phyloP scores from a whole-genome alignment of 176 grass and related monocot genomes.

The Miscanthus lutarioriparius region DNA sequence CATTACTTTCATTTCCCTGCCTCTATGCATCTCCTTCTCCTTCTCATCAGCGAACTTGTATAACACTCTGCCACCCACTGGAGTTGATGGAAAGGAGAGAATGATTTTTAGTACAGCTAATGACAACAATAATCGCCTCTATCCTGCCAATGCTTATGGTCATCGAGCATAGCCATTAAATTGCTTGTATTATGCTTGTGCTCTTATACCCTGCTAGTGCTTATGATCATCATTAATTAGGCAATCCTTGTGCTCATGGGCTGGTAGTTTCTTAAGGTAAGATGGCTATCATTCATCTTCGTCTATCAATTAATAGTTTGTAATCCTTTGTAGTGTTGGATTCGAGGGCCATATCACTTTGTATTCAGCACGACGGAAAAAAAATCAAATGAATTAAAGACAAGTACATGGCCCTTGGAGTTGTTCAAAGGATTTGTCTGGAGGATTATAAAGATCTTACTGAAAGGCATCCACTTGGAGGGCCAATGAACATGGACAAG shows the following conservation, averaged over 20 bases:
- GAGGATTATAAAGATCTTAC: slow-evolving; percentile 50
- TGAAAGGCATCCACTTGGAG: slow-evolving; percentile 65
- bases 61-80: slow-evolving; percentile 47
- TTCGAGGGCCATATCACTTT: background rate
- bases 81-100: slow-evolving; percentile 25
- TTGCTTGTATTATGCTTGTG: background rate
- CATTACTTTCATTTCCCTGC: slow-evolving; percentile 50
- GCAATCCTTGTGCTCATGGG: background rate
- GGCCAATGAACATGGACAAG: slow-evolving; percentile 63
- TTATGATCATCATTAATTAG: background rate
- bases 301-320: background rate
- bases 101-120: background rate
- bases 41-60: slow-evolving; percentile 58
- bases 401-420: background rate
- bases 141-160: background rate
- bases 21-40: slow-evolving; percentile 56
- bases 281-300: background rate
- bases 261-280: background rate
- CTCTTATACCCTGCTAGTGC: background rate
- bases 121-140: background rate
- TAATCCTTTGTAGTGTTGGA: background rate
- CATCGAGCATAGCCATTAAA: background rate
- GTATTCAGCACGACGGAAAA: background rate
- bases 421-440: background rate
- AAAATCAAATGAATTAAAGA: background rate